Conservation (phyloP, 768 basidiomycete species). For the Hortiboletus campestris region DNA sequence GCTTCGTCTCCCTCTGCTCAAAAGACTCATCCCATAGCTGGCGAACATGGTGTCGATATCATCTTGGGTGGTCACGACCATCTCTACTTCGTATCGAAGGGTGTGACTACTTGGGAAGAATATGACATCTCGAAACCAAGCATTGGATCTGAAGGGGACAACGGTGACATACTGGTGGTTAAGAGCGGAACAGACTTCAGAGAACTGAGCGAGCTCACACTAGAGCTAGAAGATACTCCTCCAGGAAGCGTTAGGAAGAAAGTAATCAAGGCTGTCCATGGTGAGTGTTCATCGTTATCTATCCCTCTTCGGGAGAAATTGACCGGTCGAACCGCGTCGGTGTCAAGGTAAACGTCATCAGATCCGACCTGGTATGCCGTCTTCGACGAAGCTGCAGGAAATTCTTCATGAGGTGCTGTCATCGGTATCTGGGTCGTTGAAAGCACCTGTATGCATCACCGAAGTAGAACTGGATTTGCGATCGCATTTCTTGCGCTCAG, state of each 20-base stretch:
- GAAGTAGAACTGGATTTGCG: constrained; percentile 67
- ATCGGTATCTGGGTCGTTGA: constrained; percentile 65
- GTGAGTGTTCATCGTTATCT: constrained; percentile 34
- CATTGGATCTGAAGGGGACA: constrained; percentile 70
- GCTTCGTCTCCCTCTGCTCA: constrained; percentile 60
- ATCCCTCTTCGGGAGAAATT: background rate
- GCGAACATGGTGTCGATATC: constrained; percentile 75
- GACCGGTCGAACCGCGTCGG: background rate
- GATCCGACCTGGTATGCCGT: constrained; percentile 56
- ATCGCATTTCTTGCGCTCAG: constrained; percentile 69
- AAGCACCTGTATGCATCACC: constrained; percentile 73
- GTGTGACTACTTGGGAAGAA: constrained; percentile 63
- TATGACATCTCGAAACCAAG: constrained; percentile 51
- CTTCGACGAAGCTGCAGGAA: constrained; percentile 51
- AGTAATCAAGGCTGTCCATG: constrained; percentile 59
- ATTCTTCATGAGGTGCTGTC: constrained; percentile 64
- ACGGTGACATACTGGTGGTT: constrained; percentile 67
- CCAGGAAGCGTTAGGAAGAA: constrained; percentile 61
- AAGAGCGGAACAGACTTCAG: constrained; percentile 92
- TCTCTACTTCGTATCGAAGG: constrained; percentile 69
- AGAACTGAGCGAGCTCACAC: constrained; percentile 71
- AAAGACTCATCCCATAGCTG: constrained; percentile 38
- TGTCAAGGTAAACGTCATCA: constrained; percentile 61
- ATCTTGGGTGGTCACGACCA: constrained; percentile 91
- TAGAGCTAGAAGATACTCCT: constrained; percentile 61